Conservation (phyloP, 805 yeast genomes). For the Metschnikowia sp. region DNA sequence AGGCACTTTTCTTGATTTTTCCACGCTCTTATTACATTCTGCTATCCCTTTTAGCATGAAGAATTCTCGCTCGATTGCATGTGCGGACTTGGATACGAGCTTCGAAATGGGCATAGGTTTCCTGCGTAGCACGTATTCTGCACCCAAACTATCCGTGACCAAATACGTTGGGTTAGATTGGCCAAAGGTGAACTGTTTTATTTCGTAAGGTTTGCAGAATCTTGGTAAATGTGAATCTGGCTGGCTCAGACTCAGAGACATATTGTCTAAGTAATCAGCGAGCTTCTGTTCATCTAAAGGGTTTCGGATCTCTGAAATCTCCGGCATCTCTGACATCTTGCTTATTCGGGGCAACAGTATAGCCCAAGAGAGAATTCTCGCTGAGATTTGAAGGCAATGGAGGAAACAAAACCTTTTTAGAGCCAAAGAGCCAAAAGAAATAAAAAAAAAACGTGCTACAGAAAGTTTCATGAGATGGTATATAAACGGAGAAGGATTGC, state of each 20-base stretch:
- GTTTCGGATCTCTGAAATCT: slow-evolving; percentile 34
- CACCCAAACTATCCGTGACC: slow-evolving; percentile 37
- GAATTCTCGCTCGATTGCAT: slow-evolving; percentile 61
- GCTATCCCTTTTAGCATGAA: slow-evolving; percentile 43
- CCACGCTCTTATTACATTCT: slow-evolving; percentile 23
- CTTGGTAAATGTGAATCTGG: no score
- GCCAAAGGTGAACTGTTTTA: slow-evolving; percentile 58
- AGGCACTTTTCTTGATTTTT: slow-evolving; percentile 36
- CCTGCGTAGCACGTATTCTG: slow-evolving; percentile 48
- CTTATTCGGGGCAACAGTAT: no score
- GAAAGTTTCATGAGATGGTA: no score
- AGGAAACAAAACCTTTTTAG: no score
- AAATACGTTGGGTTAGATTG: slow-evolving; percentile 64
- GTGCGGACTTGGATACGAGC: slow-evolving; percentile 54
- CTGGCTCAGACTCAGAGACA: slow-evolving; percentile 3
- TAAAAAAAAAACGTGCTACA: no score
- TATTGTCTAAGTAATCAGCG: slow-evolving; percentile 19
- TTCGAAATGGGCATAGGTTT: slow-evolving; percentile 52
- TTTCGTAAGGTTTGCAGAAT: slow-evolving; percentile 18
- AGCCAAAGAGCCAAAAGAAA: no score
- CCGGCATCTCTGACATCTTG: slow-evolving; percentile 7
- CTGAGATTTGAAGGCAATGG: neutral
- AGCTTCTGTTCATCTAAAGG: slow-evolving; percentile 28
- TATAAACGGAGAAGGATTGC: no score
- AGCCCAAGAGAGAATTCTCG: neutral